Evolutionary conservation across 768 basidiomycete genomes (phyloP).

Genomic region (Scleroderma citrinum): DNA sequence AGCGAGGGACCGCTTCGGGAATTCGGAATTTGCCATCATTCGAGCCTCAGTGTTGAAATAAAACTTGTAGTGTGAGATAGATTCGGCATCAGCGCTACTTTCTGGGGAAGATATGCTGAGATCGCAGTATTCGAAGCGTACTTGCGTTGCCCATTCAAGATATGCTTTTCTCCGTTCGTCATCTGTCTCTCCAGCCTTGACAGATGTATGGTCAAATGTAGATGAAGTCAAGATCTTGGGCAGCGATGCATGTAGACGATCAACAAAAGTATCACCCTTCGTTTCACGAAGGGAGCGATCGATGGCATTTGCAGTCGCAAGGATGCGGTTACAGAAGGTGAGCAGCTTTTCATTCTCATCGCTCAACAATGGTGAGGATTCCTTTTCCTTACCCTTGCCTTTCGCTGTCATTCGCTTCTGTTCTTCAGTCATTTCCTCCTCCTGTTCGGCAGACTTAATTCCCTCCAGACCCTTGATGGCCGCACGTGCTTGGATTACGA

Average conservation of each 20-base stretch:
- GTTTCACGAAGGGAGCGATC: slow-evolving; percentile 84
- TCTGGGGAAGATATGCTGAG: slow-evolving; percentile 45
- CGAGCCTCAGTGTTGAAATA: slow-evolving; percentile 79
- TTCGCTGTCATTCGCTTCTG: slow-evolving; percentile 85
- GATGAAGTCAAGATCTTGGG: slow-evolving; percentile 63
- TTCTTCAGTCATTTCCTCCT: slow-evolving; percentile 80
- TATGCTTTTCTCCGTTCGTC: slow-evolving; percentile 67
- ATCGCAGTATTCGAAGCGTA: slow-evolving; percentile 91
- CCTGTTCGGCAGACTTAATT: slow-evolving; percentile 42
- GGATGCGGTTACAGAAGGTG: slow-evolving; percentile 80
- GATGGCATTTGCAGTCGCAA: slow-evolving; percentile 76
- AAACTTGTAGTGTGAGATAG: slow-evolving; percentile 72
- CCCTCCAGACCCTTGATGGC: slow-evolving; percentile 85
- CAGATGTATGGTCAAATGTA: slow-evolving; percentile 33
- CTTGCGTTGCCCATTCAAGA: slow-evolving; percentile 73
- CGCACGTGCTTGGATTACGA: slow-evolving; percentile 89
- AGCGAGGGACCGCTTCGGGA: slow-evolving; percentile 86
- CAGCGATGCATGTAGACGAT: slow-evolving; percentile 66
- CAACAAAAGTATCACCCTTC: slow-evolving; percentile 83
- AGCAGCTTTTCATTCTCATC: slow-evolving; percentile 78
- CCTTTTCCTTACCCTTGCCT: slow-evolving; percentile 52
- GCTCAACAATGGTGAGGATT: slow-evolving; percentile 33
- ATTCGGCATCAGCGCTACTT: slow-evolving; percentile 38
- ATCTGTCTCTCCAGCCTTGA: slow-evolving; percentile 49
- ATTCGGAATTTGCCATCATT: slow-evolving; percentile 77